Base-by-base conservation (phyloP, 805 yeast genomes). In the Candida lessepsii region DNA sequence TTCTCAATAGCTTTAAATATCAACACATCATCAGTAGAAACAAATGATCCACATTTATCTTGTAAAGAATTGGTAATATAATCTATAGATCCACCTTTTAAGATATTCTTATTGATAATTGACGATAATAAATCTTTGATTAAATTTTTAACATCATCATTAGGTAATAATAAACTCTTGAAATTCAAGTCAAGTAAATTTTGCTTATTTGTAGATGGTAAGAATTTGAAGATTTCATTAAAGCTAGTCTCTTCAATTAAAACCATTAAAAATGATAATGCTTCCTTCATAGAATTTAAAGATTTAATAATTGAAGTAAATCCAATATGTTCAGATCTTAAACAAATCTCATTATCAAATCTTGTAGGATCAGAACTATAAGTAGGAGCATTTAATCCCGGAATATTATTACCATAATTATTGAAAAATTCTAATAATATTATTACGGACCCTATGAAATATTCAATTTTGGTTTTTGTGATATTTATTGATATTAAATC, bases 1-100 rank as follows among this genome's bases (percentile, higher is more conserved):
- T 85, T 89, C 59, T 93, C 99, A 51, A 89, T 81, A 0, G 97
- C 98, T 61, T 91, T 85, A 71, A 90, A 93, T 10, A 93, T 86
- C 44, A 89, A 74, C 19, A 93, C 96, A 61, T 93, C 99, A 49
- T 85, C 87, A 11, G 95, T 80, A 0, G 97, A 87, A 56, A 98
- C 93, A 62, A 89, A 93, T 0, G 96, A 81, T 1, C 96, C 95
- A 69, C 99, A 93, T 44, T 91, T 81, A 40, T 87, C 95, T 61
- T 93, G 96, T 37, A 93, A 67, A 1, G 90, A 80, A 25, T 82
- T 80, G 1, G 97, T 95, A 37, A 91, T 86, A 42, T 83, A 71
- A 57, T 91, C 98, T 32, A 93, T 91, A 0, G 96, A 85, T 3
- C 87, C 91, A n/a, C 99, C 98, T 48, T 86, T 80, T 27, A 86